A percentile compares a stretch with the other conserved stretches of the same genome.
Conservation (phyloP, 495 filamentous ascomycete species). For the Talaromyces trachyspermus region DNA sequence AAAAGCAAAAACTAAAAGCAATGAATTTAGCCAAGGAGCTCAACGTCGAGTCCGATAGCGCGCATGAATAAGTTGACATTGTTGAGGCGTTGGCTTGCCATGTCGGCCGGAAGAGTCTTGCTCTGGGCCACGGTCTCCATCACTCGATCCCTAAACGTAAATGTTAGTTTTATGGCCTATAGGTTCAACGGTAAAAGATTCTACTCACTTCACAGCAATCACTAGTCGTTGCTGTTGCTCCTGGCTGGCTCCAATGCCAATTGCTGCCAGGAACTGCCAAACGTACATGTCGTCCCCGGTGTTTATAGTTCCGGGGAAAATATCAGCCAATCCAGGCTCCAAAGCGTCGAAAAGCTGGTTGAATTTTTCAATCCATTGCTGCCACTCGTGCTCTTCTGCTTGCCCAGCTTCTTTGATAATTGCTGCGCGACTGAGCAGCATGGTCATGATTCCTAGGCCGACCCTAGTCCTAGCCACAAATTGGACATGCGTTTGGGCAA, state of each 20-base stretch:
- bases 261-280: conserved; percentile 94
- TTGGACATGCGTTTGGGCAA: conserved; percentile 72
- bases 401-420: conserved; percentile 74
- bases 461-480: conserved; percentile 73
- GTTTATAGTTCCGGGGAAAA: conserved; percentile 81
- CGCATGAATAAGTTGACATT: conserved; percentile 99
- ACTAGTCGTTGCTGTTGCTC: conserved; percentile 92
- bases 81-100: conserved; percentile 69
- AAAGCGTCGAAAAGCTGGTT: conserved; percentile 79
- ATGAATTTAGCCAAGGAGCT: conserved; percentile 69
- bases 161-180: conserved; percentile 11
- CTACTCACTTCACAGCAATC: conserved; percentile 77
- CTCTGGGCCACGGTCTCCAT: conserved; percentile 88
- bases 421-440: conserved; percentile 90
- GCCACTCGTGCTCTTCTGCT: conserved; percentile 64
- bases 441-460: conserved; percentile 83
- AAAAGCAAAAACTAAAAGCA: too few species aligned
- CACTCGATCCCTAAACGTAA: conserved; percentile 65
- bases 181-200: not conserved
- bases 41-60: conserved; percentile 94
- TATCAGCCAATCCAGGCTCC: conserved; percentile 70
- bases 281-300: conserved; percentile 87
- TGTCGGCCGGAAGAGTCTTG: conserved; percentile 79
- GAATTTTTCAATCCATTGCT: conserved; percentile 77
- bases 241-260: conserved; percentile 84